Base-by-base conservation (phyloP, 805 yeast species). In the Metschnikowia aberdeeniae region DNA sequence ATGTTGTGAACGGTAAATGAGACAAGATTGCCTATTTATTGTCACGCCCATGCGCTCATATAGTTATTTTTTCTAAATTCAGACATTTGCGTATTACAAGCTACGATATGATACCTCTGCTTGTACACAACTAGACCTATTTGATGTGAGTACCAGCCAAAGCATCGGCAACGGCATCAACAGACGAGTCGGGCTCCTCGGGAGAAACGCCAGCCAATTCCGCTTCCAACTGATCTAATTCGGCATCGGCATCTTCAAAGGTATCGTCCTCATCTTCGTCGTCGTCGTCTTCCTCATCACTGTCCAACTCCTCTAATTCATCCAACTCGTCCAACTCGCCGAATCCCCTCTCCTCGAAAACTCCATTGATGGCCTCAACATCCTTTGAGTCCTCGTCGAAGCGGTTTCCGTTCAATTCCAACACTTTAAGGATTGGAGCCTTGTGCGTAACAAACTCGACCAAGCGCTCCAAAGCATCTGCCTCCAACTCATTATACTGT, bases 271-370 rank as follows among this genome's bases (percentile, higher is more conserved):
- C 82, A 5, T 74, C 82, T 9, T 76, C 83, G 14, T 76, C 84
- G 12, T 46, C 50, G 3, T 77, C 84, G 19, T 81, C 87, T 45
- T 81, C 88, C 43, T 81, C 88, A 20, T 79, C 86, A 39, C 81
- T 79, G 51, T 81, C 81, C 30, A 77, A 71, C 64, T 89, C 97
- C 70, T 92, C 99, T 68, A 93, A 78, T 56, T 93, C 99, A 57
- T 92, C 98, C 40, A 93, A 75, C 61, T 93, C 99, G 58, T 92
- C 96, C 29, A 93, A 70, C 62, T 85, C 92, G 50, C 95, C 96
- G 46, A 70, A 66, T 0, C 90, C 93, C 59, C 89, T 80, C 33
- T 73, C 77, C 45, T 78, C 86, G 55, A 92, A 89, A 13, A 82
- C 63, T 17, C 72, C 78, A 39, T 64, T 73, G 52, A 92, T 78